These are phyloP conservation scores for Aspergillus fischeri DNA, from an alignment of 2,329 filamentous ascomycete species.

Conservation along the genomic window DNA sequence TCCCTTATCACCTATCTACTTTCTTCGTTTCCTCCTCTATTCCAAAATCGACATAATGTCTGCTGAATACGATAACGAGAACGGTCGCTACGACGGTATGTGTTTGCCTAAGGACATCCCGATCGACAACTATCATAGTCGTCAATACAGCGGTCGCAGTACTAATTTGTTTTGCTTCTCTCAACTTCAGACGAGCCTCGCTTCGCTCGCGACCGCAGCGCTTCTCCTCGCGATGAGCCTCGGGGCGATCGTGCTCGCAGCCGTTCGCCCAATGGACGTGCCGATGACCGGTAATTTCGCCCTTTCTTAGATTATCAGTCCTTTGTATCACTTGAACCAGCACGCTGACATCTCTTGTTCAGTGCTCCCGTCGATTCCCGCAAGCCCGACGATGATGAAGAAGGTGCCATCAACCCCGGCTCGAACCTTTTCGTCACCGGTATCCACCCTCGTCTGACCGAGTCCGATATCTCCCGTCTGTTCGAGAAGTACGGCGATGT, in stretches of 20 bases:
- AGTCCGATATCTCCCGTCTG: conserved; percentile 86
- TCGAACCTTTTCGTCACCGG: conserved; percentile 99
- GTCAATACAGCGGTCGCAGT: conserved; percentile 3
- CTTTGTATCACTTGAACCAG: background rate
- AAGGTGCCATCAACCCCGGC: conserved; percentile 82
- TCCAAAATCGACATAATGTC: conserved; percentile 34
- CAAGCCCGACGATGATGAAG: conserved; percentile 57
- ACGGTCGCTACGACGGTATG: conserved; percentile 63
- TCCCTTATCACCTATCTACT: background rate
- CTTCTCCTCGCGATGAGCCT: conserved; percentile 59
- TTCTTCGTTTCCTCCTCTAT: conserved; percentile 20
- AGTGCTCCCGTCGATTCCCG: conserved; percentile 47
- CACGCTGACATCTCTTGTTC: conserved; percentile 1
- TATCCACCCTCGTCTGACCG: conserved; percentile 86
- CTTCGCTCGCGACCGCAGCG: conserved; percentile 63
- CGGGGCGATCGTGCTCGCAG: conserved; percentile 57
- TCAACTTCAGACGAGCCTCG: conserved; percentile 53
- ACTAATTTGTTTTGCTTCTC: conserved; percentile 13
- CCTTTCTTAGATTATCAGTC: background rate
- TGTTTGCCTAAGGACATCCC: conserved; percentile 9
- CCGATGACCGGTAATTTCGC: conserved; percentile 46
- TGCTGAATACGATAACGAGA: conserved; percentile 61
- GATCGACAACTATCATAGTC: conserved; percentile 5
- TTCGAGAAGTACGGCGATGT: conserved; percentile 99
- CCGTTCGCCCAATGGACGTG: conserved; percentile 59